Conservation (phyloP, 352 stramenopile species). For the Globisporangium heterothallicum region DNA sequence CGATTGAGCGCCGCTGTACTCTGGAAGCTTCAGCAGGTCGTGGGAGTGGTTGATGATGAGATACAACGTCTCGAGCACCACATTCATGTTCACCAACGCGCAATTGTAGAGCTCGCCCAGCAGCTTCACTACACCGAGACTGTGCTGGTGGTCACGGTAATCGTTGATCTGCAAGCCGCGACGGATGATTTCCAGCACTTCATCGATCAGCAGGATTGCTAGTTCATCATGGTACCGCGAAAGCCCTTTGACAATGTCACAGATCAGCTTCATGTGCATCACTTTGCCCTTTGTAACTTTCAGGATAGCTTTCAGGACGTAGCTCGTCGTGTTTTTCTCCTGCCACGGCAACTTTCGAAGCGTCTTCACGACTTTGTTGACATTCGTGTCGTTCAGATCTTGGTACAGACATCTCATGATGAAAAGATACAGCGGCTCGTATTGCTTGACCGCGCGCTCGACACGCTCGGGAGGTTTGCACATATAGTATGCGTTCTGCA, state of each 20-base stretch:
- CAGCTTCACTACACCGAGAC: slow-evolving; percentile 89
- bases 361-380: slow-evolving; percentile 92
- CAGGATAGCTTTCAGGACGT: slow-evolving; percentile 90
- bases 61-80: slow-evolving; percentile 93
- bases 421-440: slow-evolving; percentile 92
- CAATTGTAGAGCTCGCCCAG: slow-evolving; percentile 93
- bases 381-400: slow-evolving; percentile 69
- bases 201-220: slow-evolving; percentile 88
- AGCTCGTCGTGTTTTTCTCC: slow-evolving; percentile 37
- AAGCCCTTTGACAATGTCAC: slow-evolving; percentile 84
- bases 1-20: slow-evolving; percentile 38
- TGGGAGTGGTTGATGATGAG: slow-evolving; percentile 95
- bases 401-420: slow-evolving; percentile 85
- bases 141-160: slow-evolving; percentile 91
- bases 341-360: slow-evolving; percentile 92
- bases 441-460: slow-evolving; percentile 63
- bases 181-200: slow-evolving; percentile 91
- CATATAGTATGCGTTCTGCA: slow-evolving; percentile 92
- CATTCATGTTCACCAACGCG: slow-evolving; percentile 86
- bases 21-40: slow-evolving; percentile 73
- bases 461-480: slow-evolving; percentile 87
- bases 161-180: slow-evolving; percentile 87
- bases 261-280: slow-evolving; percentile 84
- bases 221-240: slow-evolving; percentile 89
- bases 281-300: slow-evolving; percentile 90